Base-by-base conservation (phyloP, 768 basidiomycete species). In the Hemileccinum rubropunctum region DNA sequence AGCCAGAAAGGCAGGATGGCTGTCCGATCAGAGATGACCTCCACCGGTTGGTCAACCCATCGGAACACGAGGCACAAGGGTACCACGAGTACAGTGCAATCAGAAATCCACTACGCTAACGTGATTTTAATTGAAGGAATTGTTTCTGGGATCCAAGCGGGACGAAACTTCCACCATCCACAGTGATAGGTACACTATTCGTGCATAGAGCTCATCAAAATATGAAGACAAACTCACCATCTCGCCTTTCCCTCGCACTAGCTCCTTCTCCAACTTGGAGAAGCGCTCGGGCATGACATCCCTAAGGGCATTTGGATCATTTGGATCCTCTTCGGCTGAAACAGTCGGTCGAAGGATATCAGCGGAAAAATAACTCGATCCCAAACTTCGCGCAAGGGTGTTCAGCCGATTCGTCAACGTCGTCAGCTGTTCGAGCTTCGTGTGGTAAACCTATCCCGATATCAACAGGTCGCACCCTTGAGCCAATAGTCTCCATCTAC, bases 241-340 rank as follows among this genome's bases (percentile, higher is more conserved):
- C 79, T 95, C 92, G n/a, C 80, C 79, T 67, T 92, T 92, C 11
- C 89, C 91, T 46, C 86, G 76, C 10, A 88, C 83, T 15, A 93
- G 77, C 60, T 94, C 91, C 63, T 88, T 86, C 74, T 94, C 90
- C 6, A 95, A 72, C 58, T 75, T 84, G 40, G 81, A 76, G 61
- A 95, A 90, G 12, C 88, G 79, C 56, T 93, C 91, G 0, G 87
- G 84, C 11, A 83, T 85, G 14, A 93, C 88, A 58, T 94, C 88
- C 20, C 79, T 75, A 59, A 80, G 76, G 6, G 77, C 71, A 37
- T 58, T 53, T 4, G 71, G 53, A 51, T 71, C 62, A 28, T 71
- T 66, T 3, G 67, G 45, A 45, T 64, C 62, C 50, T 80, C 79
- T 8, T 74, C 79, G 7, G 56, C 47, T 2, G 77, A 79, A 14